Percentiles rank a stretch among this genome's conserved stretches.
phyloP scores from a whole-genome alignment of 164 flowering plant species.

The Aristolochia californica region DNA sequence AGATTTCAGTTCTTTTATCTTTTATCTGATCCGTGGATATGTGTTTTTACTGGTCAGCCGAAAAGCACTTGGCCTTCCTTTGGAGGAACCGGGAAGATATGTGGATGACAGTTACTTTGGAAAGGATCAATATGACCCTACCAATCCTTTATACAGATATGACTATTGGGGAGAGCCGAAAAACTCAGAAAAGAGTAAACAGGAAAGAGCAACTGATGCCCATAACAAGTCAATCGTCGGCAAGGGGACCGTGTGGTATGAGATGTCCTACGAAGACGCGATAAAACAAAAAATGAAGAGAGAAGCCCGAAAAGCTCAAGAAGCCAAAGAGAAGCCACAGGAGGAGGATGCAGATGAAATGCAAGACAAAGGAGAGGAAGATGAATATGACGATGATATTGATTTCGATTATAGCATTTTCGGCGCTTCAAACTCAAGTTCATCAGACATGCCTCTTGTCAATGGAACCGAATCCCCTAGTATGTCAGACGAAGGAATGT shows the following conservation, averaged over 20 bases:
- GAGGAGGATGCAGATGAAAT: constrained; percentile 10
- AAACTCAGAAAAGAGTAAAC: constrained; percentile 80
- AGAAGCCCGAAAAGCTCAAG: constrained; percentile 31
- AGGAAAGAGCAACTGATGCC: constrained; percentile 48
- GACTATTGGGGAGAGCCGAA: constrained; percentile 99
- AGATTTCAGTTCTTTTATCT: too few species aligned
- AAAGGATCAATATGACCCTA: constrained; percentile 71
- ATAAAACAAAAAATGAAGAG: constrained; percentile 43
- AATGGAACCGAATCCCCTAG: constrained; percentile 69
- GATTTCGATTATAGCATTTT: constrained; percentile 58
- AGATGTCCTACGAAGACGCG: constrained; percentile 79
- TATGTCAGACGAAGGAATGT: constrained; percentile 55
- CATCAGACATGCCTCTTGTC: constrained; percentile 42
- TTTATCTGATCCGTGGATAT: too few species aligned
- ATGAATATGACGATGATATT: constrained; percentile 39
- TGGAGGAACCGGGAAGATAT: constrained; percentile 87
- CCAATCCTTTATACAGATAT: constrained; percentile 60
- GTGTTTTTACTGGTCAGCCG: constrained; percentile 36
- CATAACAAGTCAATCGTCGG: constrained; percentile 82
- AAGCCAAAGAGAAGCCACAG: constrained; percentile 15
- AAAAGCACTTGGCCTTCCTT: constrained; percentile 75
- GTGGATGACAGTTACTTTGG: constrained; percentile 49
- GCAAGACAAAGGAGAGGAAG: constrained; percentile 22
- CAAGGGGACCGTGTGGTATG: constrained; percentile 73
- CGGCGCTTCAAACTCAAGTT: constrained; percentile 14